These are phyloP conservation scores for Reticulascus tulasneorum DNA, from an alignment of 2,329 filamentous ascomycete genomes.

Conservation along the genomic window DNA sequence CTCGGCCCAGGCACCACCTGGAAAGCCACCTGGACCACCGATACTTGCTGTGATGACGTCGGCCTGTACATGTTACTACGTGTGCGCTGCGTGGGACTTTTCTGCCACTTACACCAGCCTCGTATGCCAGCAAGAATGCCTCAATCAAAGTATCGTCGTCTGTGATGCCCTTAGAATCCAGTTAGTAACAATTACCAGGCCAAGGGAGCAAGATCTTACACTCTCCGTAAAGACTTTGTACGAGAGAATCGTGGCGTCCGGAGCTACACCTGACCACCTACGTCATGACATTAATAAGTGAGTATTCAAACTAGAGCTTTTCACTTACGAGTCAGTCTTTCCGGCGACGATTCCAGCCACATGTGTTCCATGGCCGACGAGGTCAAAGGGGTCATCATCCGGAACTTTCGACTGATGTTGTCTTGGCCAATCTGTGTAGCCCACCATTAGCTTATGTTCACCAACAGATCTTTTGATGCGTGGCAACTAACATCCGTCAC, in stretches of 20 bases:
- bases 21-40: constrained; percentile 15
- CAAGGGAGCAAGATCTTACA: neutral
- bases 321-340: constrained; percentile 4
- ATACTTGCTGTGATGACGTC: constrained; percentile 23
- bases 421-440: constrained; percentile 12
- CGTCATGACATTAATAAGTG: neutral
- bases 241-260: constrained; percentile 20
- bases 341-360: constrained; percentile 25
- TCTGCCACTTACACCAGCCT: constrained; percentile 6
- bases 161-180: constrained; percentile 8
- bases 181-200: constrained; percentile 7
- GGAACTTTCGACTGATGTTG: constrained; percentile 20
- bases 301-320: no score
- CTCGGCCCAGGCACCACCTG: constrained; percentile 24
- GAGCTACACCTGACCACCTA: constrained; percentile 19
- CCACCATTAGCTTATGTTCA: neutral
- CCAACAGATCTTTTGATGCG: neutral
- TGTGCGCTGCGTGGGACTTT: neutral
- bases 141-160: constrained; percentile 13
- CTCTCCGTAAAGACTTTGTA: constrained; percentile 22
- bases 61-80: constrained; percentile 3
- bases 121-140: constrained; percentile 11
- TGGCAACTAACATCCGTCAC: constrained; percentile 12
- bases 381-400: constrained; percentile 31
- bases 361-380: constrained; percentile 32